Conservation (phyloP, 495 filamentous ascomycete species). For the Astrothelium macrocarpum region DNA sequence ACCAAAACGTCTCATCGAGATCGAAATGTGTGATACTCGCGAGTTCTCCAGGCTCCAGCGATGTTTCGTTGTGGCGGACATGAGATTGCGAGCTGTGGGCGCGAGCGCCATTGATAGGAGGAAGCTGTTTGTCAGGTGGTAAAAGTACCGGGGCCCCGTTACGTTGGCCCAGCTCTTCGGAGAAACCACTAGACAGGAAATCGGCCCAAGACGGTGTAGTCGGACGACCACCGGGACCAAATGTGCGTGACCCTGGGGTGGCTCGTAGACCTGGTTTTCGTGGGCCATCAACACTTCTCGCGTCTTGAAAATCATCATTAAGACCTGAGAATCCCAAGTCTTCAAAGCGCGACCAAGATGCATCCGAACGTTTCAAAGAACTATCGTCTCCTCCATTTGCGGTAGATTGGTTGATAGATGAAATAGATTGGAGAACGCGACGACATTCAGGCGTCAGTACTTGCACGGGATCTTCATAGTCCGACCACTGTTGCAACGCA, state of each 20-base stretch:
- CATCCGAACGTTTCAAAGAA: slow-evolving; percentile 62
- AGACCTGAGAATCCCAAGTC: slow-evolving; percentile 82
- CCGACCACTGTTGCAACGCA: slow-evolving; percentile 70
- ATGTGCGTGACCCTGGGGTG: slow-evolving; percentile 49
- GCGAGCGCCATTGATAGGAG: slow-evolving; percentile 59
- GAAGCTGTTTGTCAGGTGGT: slow-evolving; percentile 82
- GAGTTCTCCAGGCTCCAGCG: slow-evolving; percentile 83
- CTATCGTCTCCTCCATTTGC: slow-evolving; percentile 17
- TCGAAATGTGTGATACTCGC: slow-evolving; percentile 81
- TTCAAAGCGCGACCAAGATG: slow-evolving; percentile 93
- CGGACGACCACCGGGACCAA: slow-evolving; percentile 61
- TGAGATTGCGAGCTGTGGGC: slow-evolving; percentile 87
- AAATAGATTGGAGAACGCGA: slow-evolving; percentile 79
- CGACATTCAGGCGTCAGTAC: slow-evolving; percentile 89
- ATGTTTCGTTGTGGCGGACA: slow-evolving; percentile 46
- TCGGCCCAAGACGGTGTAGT: slow-evolving; percentile 97
- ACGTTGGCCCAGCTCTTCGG: slow-evolving; percentile 52
- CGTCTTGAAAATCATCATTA: slow-evolving; percentile 12
- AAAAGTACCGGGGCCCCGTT: slow-evolving; percentile 53
- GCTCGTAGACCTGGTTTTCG: slow-evolving; percentile 42
- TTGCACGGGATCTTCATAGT: slow-evolving; percentile 80
- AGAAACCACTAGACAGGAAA: slow-evolving; percentile 88
- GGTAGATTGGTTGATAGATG: slow-evolving; percentile 74
- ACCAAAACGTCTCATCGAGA: slow-evolving; percentile 96
- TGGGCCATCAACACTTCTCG: slow-evolving; percentile 7